A percentile compares a stretch with the other conserved stretches of the same genome.
Conservation (phyloP, 192 early-diverging fungal species). For the Linnemannia elongata region DNA sequence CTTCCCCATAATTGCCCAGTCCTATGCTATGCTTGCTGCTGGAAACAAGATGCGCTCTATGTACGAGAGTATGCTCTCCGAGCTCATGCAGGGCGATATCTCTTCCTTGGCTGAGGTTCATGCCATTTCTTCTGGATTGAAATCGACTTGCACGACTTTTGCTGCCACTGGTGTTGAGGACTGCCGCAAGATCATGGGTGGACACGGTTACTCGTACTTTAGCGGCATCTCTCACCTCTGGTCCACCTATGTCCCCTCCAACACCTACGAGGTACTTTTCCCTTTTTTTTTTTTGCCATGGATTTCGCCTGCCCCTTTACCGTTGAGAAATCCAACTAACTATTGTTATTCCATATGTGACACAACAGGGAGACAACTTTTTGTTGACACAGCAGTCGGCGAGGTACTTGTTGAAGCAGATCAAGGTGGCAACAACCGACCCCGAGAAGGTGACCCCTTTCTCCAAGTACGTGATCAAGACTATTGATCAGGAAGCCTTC, state of each 20-base stretch:
- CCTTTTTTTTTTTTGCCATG: conserved; percentile 48
- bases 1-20: conserved; percentile 71
- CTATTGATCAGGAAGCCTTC: conserved; percentile 36
- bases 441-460: conserved; percentile 44
- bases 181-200: conserved; percentile 79
- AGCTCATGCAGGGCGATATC: conserved; percentile 66
- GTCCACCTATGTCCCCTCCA: conserved; percentile 71
- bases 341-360: neutral
- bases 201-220: conserved; percentile 80
- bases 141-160: conserved; percentile 71
- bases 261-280: conserved; percentile 65
- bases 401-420: conserved; percentile 77
- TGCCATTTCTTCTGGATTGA: conserved; percentile 75
- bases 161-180: conserved; percentile 75
- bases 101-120: conserved; percentile 75
- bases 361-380: conserved; percentile 79
- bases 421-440: conserved; percentile 60
- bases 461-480: conserved; percentile 52
- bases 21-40: conserved; percentile 74
- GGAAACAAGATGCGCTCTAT: conserved; percentile 62
- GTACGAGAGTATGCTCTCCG: conserved; percentile 67
- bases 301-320: neutral
- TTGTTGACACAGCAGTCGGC: conserved; percentile 77
- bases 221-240: conserved; percentile 77
- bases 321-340: neutral